Conservation (phyloP, 148 eudicot species). For the Diospyros lotus region DNA sequence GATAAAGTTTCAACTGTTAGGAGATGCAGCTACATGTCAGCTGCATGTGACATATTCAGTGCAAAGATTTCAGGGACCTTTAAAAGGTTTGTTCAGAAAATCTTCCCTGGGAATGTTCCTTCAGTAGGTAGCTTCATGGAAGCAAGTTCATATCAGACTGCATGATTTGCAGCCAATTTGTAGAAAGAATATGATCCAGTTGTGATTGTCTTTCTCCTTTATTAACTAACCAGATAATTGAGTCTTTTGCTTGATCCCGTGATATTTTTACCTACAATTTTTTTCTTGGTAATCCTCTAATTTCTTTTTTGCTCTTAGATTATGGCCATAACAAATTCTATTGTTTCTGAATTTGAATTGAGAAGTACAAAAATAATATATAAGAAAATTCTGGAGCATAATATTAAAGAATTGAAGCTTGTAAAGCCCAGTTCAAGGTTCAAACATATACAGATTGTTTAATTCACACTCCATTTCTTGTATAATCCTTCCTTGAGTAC, state of each 20-base stretch:
- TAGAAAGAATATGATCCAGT: background rate
- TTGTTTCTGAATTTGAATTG: background rate
- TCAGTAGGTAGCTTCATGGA: background rate
- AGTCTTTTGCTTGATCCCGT: background rate
- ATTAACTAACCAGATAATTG: background rate
- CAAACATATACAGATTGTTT: background rate
- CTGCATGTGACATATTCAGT: slow-evolving; percentile 73
- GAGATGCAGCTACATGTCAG: slow-evolving; percentile 71
- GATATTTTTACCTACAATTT: background rate
- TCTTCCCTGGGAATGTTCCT: background rate
- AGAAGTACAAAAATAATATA: background rate
- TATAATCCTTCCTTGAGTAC: too few species aligned
- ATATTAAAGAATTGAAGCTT: slow-evolving; percentile 2
- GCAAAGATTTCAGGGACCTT: slow-evolving; percentile 94
- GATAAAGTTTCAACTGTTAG: slow-evolving; percentile 72
- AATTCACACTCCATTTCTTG: too few species aligned
- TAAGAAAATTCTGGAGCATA: slow-evolving; percentile 1
- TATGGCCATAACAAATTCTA: background rate
- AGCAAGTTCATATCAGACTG: background rate
- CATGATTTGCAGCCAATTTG: background rate
- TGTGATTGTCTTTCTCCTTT: background rate
- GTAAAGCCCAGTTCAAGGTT: background rate
- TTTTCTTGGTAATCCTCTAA: background rate
- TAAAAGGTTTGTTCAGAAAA: slow-evolving; percentile 55
- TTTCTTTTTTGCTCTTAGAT: background rate